Conservation (phyloP, 1,284 basidiomycete genomes). For the Trichosporon sp. region DNA sequence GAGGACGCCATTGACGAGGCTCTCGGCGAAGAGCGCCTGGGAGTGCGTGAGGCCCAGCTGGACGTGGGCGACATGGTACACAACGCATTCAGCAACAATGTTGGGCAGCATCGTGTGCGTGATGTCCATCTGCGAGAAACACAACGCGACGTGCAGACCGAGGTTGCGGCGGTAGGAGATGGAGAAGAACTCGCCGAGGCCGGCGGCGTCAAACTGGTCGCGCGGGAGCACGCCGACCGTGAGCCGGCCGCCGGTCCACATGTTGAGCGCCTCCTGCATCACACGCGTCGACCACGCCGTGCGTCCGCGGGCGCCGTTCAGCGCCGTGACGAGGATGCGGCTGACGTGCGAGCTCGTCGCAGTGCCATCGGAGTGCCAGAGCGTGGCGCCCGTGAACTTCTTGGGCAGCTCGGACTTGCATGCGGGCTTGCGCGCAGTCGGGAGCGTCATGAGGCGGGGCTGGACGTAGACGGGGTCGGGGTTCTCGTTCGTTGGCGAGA, state of each 20-base stretch:
- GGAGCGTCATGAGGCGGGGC: constrained; percentile 1
- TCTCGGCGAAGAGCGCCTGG: constrained; percentile 7
- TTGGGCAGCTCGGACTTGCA: constrained; percentile 1
- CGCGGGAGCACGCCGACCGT: constrained; percentile 5
- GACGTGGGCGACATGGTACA: background rate
- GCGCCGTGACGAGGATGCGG: background rate
- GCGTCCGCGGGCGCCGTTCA: background rate
- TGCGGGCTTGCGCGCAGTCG: background rate
- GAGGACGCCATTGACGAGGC: background rate
- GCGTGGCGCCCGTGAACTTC: background rate
- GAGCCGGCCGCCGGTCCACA: constrained; percentile 10
- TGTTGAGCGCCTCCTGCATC: background rate
- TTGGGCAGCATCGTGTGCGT: constrained; percentile 2
- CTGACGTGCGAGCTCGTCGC: background rate
- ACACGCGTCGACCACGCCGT: background rate
- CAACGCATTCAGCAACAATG: constrained; percentile 2
- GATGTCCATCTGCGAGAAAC: background rate
- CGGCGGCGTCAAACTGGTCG: constrained; percentile 9
- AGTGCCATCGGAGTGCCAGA: constrained; percentile 8
- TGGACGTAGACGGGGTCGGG: constrained; percentile 7
- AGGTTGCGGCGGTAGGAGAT: constrained; percentile 6
- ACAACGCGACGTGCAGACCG: constrained; percentile 1
- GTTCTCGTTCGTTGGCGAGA: background rate
- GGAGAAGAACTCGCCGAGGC: background rate
- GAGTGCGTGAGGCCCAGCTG: background rate